Percentiles rank a stretch among this genome's conserved stretches.
These are phyloP conservation scores for Stemphylium beticola DNA, from an alignment of 2,329 filamentous ascomycete genomes.

Conservation along the genomic window DNA sequence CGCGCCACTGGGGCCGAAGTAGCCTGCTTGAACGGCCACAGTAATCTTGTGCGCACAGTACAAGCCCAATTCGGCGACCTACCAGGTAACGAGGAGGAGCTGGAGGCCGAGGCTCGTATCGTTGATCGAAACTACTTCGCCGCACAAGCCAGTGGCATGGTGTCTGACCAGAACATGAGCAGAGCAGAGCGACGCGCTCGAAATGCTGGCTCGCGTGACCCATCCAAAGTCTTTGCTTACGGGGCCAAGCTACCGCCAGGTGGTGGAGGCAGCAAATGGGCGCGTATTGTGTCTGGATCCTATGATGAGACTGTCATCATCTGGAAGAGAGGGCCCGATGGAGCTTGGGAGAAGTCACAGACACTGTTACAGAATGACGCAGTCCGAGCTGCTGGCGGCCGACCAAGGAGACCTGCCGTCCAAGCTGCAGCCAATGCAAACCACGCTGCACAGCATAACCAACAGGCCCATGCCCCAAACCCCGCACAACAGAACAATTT, in stretches of 20 bases:
- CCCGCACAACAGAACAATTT: conserved; percentile 36
- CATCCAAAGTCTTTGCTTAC: conserved; percentile 77
- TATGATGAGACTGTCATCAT: conserved; percentile 97
- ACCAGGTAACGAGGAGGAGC: conserved; percentile 77
- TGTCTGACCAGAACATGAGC: conserved; percentile 38
- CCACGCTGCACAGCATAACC: conserved; percentile 25
- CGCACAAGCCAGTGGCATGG: conserved; percentile 57
- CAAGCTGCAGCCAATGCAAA: conserved; percentile 27
- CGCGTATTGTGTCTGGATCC: conserved; percentile 93
- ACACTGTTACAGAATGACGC: conserved; percentile 77
- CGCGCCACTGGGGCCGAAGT: conserved; percentile 85
- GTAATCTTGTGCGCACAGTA: conserved; percentile 86
- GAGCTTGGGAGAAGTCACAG: conserved; percentile 81
- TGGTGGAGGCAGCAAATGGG: conserved; percentile 86
- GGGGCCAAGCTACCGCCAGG: conserved; percentile 90
- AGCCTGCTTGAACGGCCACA: conserved; percentile 82
- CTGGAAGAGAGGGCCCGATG: conserved; percentile 85
- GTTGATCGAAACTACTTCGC: conserved; percentile 77
- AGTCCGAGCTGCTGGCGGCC: conserved; percentile 54
- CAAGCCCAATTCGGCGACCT: conserved; percentile 94
- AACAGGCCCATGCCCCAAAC: conserved; percentile 15
- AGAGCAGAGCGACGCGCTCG: conserved; percentile 46
- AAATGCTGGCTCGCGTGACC: conserved; percentile 76
- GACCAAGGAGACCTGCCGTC: conserved; percentile 38
- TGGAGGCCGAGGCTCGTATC: conserved; percentile 72